phyloP scores from a whole-genome alignment of 2,329 filamentous ascomycete species.

The Beauveria sp. region DNA sequence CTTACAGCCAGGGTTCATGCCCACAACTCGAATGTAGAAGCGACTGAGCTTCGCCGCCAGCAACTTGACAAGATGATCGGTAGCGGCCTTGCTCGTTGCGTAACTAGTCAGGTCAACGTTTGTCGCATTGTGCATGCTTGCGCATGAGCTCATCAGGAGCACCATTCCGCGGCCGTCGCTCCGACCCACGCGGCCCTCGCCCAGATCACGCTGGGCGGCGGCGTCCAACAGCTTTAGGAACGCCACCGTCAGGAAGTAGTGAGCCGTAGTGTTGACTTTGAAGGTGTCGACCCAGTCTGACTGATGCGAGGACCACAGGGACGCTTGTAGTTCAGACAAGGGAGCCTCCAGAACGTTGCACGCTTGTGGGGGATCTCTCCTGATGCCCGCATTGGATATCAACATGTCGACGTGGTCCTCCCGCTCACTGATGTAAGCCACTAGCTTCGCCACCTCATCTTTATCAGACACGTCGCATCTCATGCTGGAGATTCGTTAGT shows the following conservation, averaged over 20 bases:
- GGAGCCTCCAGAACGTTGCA: conserved; percentile 15
- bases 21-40: conserved; percentile 25
- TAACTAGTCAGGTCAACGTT: conserved; percentile 46
- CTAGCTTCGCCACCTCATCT: conserved; percentile 16
- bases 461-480: background rate
- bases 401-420: conserved; percentile 38
- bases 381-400: conserved; percentile 41
- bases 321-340: background rate
- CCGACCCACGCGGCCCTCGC: conserved; percentile 15
- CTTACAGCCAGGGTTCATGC: conserved; percentile 28
- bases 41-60: conserved; percentile 38
- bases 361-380: conserved; percentile 33
- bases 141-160: conserved; percentile 42
- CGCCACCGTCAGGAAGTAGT: background rate
- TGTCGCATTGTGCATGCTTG: conserved; percentile 44
- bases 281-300: background rate
- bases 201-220: background rate
- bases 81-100: conserved; percentile 42
- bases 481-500: background rate
- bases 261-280: background rate
- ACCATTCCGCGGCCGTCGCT: conserved; percentile 35
- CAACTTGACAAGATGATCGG: conserved; percentile 41
- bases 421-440: conserved; percentile 21
- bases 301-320: background rate
- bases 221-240: background rate